Base-by-base conservation (phyloP, 1,284 basidiomycete species). In the Apiotrichum sp. region DNA sequence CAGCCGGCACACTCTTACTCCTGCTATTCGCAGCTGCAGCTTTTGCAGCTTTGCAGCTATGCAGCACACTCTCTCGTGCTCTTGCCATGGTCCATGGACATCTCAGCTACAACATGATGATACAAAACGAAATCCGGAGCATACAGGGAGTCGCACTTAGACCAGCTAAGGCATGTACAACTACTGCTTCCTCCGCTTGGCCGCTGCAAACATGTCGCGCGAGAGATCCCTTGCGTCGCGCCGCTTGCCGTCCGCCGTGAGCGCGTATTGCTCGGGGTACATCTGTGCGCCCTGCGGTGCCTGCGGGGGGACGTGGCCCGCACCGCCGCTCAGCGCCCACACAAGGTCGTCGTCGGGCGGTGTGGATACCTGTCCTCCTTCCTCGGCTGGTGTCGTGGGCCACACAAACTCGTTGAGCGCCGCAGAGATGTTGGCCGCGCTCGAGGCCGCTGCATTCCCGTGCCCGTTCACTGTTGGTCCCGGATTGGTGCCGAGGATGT, bases 331-430 rank as follows among this genome's bases (percentile, higher is more conserved):
- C 10, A 61, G 46, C 3, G 59, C 59, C 59, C 59, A 61, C 6
- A 58, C 40, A n/a, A 61, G 51, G 44, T 57, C 54, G n/a, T 61
- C 59, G 42, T 61, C 59, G 5, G 56, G 56, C 10, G 59, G 59
- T 0, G 59, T 57, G 22, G 55, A 55, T 6, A 53, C 53, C 11
- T 47, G 50, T n/a, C n/a, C 22, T 16, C 29, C 38, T 2, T 55
- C 48, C 3, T 32, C 41, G 11, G 34, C 38, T 2, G 50, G 36
- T 3, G 59, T 56, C 0, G 59, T 61, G 38, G 59, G 59, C 59
- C 59, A 61, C 1, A 61, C 52, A 43, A 61, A 61, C 40, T 61
- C 59, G 41, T 57, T 47, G 14, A 46, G 45, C 3, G 44, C 14
- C 1, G 40, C 49, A 3, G 39, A 40, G 16, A 42, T 34, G 32